phyloP scores from a whole-genome alignment of 2,329 filamentous ascomycete species.

The Dendryphion nanum region DNA sequence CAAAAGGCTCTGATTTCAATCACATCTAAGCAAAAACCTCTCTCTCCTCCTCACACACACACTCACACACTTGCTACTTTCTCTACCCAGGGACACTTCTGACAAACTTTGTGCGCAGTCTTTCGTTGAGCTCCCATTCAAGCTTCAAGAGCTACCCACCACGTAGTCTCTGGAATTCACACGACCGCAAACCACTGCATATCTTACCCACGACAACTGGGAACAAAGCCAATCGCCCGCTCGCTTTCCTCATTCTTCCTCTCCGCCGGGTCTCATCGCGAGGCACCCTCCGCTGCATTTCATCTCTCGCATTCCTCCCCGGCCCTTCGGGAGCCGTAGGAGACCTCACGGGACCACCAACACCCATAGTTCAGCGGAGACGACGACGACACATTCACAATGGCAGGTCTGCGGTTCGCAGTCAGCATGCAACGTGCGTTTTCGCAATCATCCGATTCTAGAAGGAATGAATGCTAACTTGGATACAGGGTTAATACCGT shows the following conservation, averaged over 20 bases:
- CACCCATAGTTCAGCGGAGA: slow-evolving; percentile 22
- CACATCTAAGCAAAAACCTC: slow-evolving; percentile 35
- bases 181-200: slow-evolving; percentile 13
- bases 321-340: slow-evolving; percentile 44
- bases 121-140: slow-evolving; percentile 27
- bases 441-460: neutral
- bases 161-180: slow-evolving; percentile 16
- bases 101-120: slow-evolving; percentile 31
- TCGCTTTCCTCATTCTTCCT: slow-evolving; percentile 14
- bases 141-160: slow-evolving; percentile 25
- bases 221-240: slow-evolving; percentile 22
- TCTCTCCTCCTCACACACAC: slow-evolving; percentile 13
- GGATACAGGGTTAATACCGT: slow-evolving; percentile 55
- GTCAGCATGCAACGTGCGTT: slow-evolving; percentile 51
- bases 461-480: slow-evolving; percentile 22
- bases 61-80: slow-evolving; percentile 6
- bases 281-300: slow-evolving; percentile 26
- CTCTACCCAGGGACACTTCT: slow-evolving; percentile 26
- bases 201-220: slow-evolving; percentile 15
- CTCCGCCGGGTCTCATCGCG: slow-evolving; percentile 11
- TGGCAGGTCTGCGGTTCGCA: slow-evolving; percentile 51
- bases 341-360: slow-evolving; percentile 16
- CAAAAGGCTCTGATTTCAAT: slow-evolving; percentile 20
- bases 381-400: slow-evolving; percentile 32
- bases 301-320: slow-evolving; percentile 24